Evolutionary conservation across 2,329 filamentous ascomycete genomes (phyloP).

Genomic region (Plenodomus tracheiphilus): DNA sequence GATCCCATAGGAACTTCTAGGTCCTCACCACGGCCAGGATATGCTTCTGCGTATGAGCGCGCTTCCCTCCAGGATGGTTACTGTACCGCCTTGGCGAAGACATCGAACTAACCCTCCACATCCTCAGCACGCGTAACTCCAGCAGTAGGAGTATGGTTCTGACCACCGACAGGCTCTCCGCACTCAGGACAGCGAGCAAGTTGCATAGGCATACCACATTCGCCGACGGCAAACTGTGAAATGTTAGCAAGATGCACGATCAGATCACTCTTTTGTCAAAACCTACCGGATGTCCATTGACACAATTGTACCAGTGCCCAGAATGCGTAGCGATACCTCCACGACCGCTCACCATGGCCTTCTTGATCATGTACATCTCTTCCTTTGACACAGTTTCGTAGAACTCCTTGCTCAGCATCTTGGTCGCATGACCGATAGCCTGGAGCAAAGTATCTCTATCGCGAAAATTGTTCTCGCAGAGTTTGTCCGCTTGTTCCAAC

Average conservation of each 20-base stretch:
- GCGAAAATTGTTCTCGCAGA: constrained; percentile 42
- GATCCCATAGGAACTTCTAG: too few relatives aligned
- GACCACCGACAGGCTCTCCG: constrained; percentile 59
- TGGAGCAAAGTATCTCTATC: constrained; percentile 24
- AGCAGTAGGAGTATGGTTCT: constrained; percentile 51
- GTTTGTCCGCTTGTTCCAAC: constrained; percentile 30
- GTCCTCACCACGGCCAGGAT: too few relatives aligned
- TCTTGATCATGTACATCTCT: constrained; percentile 51
- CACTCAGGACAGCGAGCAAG: constrained; percentile 66
- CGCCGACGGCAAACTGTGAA: constrained; percentile 60
- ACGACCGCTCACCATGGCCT: constrained; percentile 52
- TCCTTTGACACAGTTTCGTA: constrained; percentile 49
- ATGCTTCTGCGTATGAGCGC: too few relatives aligned
- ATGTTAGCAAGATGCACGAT: constrained; percentile 2
- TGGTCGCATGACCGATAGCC: constrained; percentile 31
- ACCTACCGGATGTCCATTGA: constrained; percentile 57
- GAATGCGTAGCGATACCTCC: constrained; percentile 47
- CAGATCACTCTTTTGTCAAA: neutral
- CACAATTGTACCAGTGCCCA: constrained; percentile 66
- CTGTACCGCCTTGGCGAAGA: too few relatives aligned
- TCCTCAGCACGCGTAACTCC: constrained; percentile 57
- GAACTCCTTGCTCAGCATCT: constrained; percentile 38
- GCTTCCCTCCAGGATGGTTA: too few relatives aligned
- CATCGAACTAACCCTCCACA: constrained; percentile 47
- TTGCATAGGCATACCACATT: constrained; percentile 70